Evolutionary conservation across 2,329 filamentous ascomycete genomes (phyloP), one percentile per base, ranked within the genome.

Genomic region (Elsinoe batatas): DNA sequence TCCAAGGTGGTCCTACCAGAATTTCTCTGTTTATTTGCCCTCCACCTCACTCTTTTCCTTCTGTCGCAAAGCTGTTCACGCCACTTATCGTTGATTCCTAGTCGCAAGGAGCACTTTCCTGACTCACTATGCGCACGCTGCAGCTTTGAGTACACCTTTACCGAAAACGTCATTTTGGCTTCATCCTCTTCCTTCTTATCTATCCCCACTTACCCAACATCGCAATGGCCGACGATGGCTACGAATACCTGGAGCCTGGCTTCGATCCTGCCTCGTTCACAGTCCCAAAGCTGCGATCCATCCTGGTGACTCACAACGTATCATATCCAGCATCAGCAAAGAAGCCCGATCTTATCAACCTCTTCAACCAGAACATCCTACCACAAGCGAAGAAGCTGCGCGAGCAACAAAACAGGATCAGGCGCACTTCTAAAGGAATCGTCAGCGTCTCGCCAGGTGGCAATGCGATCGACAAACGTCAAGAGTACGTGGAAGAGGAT

Each of bases 291-390:
- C 77, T 98, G 63, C 88, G 93, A 64, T 91, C 87, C 49, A 94
- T 97, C 61, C 82, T 98, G 57, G 87, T 97, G 65, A 86, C 83
- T 61, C 88, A 98, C 73, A 87, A 90, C 67, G 76, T 97, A 65
- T 74, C 82, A 36, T 97, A 95, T 68, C 85, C 91, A 4, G 84
- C 88, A 0, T 91, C 84, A 3, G 90, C 93, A 11, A 98, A 97
- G 74, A 98, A 98, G 74, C 75, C 82, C 0, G 85, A 95, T 66
- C 82, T 98, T 18, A 78, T 98, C 58, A 83, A 87, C 6, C 82
- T 97, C 46, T 90, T 98, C 71, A 83, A 85, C 66, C 77, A 86
- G 32, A 76, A 93, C 60, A 79, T 98, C 26, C 73, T 88, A 3
- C 87, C 91, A 0, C 85, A 91, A 64, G 85, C 88, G 1, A 80